Evolutionary conservation across 2,329 filamentous ascomycete species (phyloP).

Genomic region (Geosmithia putterillii): DNA sequence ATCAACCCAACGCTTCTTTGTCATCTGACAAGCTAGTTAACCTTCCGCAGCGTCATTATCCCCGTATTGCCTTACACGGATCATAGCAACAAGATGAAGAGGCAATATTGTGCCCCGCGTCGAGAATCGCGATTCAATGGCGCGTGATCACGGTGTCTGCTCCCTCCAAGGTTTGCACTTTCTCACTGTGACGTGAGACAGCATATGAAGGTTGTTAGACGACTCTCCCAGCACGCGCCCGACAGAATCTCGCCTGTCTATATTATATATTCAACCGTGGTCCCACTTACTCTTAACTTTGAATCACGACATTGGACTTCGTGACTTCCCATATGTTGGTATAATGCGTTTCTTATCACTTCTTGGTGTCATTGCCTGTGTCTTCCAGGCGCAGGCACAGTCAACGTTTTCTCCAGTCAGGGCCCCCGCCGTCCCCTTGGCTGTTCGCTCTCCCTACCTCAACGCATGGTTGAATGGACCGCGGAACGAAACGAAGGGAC

Average conservation of each 20-base stretch:
- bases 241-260: too few relatives aligned
- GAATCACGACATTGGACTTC: background rate
- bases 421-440: conserved; percentile 58
- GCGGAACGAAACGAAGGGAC: conserved; percentile 47
- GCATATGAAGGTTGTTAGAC: too few relatives aligned
- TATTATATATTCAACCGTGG: background rate
- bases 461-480: conserved; percentile 57
- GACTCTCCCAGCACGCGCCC: too few relatives aligned
- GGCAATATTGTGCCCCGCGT: too few relatives aligned
- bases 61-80: background rate
- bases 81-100: background rate
- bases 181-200: background rate
- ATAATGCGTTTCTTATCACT: background rate
- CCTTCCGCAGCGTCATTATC: too few relatives aligned
- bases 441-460: conserved; percentile 64
- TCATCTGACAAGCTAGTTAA: background rate
- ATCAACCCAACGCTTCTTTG: too few relatives aligned
- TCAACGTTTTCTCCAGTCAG: conserved; percentile 52
- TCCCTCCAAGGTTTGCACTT: too few relatives aligned
- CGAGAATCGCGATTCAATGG: too few relatives aligned
- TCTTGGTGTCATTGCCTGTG: background rate
- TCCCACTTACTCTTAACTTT: background rate
- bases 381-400: background rate
- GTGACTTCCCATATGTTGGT: background rate
- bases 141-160: too few relatives aligned